phyloP scores from a whole-genome alignment of 192 early-diverging fungal species.

The Diversispora epigaea region DNA sequence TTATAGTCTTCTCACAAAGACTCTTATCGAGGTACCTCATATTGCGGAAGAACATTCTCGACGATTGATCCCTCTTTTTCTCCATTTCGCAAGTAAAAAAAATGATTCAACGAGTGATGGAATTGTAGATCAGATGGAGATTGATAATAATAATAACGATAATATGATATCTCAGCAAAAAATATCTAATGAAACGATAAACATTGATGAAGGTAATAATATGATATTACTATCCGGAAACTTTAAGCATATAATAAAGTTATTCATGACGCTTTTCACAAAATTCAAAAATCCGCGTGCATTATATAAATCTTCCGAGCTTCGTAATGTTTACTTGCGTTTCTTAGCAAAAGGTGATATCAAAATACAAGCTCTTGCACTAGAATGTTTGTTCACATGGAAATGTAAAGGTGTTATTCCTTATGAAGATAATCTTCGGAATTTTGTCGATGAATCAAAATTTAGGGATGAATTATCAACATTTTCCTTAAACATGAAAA shows the following conservation, averaged over 20 bases:
- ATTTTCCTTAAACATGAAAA: conserved; percentile 66
- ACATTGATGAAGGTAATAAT: too few relatives aligned
- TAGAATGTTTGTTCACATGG: conserved; percentile 87
- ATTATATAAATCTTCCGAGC: conserved; percentile 48
- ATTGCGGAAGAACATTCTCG: conserved; percentile 65
- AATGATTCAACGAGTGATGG: conserved; percentile 38
- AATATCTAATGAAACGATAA: too few relatives aligned
- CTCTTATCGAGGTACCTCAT: conserved; percentile 55
- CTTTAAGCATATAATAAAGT: conserved; percentile 37
- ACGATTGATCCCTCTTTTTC: conserved; percentile 63
- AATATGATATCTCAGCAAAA: too few relatives aligned
- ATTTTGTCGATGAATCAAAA: conserved; percentile 76
- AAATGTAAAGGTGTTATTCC: conserved; percentile 63
- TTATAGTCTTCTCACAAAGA: conserved; percentile 59
- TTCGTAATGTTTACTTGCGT: conserved; percentile 67
- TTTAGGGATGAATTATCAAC: conserved; percentile 90
- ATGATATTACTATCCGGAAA: not conserved
- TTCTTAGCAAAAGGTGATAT: conserved; percentile 81
- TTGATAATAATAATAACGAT: conserved; percentile 31
- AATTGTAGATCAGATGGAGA: conserved; percentile 30
- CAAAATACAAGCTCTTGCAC: conserved; percentile 71
- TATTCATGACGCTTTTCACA: conserved; percentile 64
- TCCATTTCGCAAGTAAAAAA: conserved; percentile 58
- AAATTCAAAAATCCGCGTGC: conserved; percentile 64
- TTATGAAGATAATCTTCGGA: conserved; percentile 76